Evolutionary conservation across 306 rosid species (phyloP), one percentile per base, ranked within the genome.

Genomic region (Amphicarpaea edgeworthii): DNA sequence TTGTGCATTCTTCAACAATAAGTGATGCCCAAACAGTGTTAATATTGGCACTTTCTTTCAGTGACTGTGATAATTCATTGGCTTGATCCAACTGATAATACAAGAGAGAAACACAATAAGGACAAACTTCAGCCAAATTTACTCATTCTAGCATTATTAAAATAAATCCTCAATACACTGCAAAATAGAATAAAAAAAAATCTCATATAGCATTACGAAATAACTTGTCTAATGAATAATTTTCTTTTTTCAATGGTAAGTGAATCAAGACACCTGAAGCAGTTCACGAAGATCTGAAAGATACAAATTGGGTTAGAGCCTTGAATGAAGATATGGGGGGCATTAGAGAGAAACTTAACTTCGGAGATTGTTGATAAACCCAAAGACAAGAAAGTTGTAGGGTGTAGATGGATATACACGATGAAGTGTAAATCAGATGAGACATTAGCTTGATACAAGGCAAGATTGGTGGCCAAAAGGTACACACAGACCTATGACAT

Each of bases 1-100:
- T 90, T 76, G 87, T 86, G 77, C 97, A 95, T 85, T 95, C 98
- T 84, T 95, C 98, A 81, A 95, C 76, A 78, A 92, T 86, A 81
- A 95, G 84, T 65, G 96, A 90, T 47, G 98, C 97, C 98, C 97
- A 95, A 65, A 95, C 86, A 77, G 95, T 77, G 67, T 90, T 92
- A 77, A 92, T 90, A 72, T 95, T 95, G 84, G 90, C 93, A 76
- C 87, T 82, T 79, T 80, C 88, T 76, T 77, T 84, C 77, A 83
- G 72, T 34, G 87, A 81, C 84, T 63, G 70, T 2, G 75, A 63
- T 46, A 75, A 79, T 26, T 85, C 75, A 50, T 77, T 78, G 76
- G 77, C 82, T 63, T 81, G 86, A 84, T 84, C 95, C 86, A 88
- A 81, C 98, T 92, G 93, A 85, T 37, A 80, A 85, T 76, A 45